Evolutionary conservation across 495 filamentous ascomycete species (phyloP).

Genomic region (Penicillium samsonianum): DNA sequence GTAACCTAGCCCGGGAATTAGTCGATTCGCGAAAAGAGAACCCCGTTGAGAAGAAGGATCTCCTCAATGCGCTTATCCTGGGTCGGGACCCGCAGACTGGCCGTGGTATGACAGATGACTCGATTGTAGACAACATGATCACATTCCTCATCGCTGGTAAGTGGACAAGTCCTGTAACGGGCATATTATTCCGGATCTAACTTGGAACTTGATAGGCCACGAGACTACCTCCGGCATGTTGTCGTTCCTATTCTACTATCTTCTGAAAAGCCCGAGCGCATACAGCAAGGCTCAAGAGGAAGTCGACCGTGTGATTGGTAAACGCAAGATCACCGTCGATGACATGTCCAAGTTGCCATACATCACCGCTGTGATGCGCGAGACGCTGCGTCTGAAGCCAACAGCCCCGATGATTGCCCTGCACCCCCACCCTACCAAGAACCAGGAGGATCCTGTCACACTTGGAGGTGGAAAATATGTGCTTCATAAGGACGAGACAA

Average conservation of each 20-base stretch:
- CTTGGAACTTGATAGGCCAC: slow-evolving; percentile 49
- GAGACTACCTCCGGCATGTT: slow-evolving; percentile 69
- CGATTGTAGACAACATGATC: slow-evolving; percentile 69
- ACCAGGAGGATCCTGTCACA: slow-evolving; percentile 54
- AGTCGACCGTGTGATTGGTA: slow-evolving; percentile 65
- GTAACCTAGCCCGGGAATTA: slow-evolving; percentile 57
- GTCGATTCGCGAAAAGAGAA: slow-evolving; percentile 58
- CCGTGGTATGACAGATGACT: slow-evolving; percentile 57
- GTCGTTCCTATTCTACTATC: slow-evolving; percentile 56
- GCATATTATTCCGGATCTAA: slow-evolving; percentile 14
- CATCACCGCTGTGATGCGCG: slow-evolving; percentile 65
- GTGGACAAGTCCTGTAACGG: background rate
- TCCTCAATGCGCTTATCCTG: slow-evolving; percentile 69
- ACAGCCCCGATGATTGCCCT: slow-evolving; percentile 56
- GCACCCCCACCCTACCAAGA: slow-evolving; percentile 40
- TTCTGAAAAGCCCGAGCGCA: slow-evolving; percentile 61
- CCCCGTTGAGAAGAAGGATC: slow-evolving; percentile 62
- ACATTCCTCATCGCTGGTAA: slow-evolving; percentile 65
- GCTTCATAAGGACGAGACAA: slow-evolving; percentile 53
- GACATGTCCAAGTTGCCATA: slow-evolving; percentile 69
- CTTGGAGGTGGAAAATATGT: slow-evolving; percentile 62
- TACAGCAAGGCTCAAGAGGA: slow-evolving; percentile 65
- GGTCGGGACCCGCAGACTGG: slow-evolving; percentile 69
- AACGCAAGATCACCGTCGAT: slow-evolving; percentile 61
- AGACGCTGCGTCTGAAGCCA: slow-evolving; percentile 67